phyloP scores from a whole-genome alignment of 2,329 filamentous ascomycete genomes.

The Zymoseptoria crescenta region DNA sequence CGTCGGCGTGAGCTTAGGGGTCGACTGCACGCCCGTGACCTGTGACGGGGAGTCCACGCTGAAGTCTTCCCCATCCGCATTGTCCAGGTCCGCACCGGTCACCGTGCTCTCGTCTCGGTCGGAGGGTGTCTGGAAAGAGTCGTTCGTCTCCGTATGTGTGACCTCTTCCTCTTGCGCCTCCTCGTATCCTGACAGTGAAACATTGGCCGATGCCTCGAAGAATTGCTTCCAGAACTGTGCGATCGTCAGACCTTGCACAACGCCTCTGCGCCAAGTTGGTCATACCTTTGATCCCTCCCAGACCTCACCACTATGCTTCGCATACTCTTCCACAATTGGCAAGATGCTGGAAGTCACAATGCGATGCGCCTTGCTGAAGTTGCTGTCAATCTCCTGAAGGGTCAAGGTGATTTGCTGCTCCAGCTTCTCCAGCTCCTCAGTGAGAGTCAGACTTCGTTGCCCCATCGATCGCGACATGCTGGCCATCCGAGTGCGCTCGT shows the following conservation, averaged over 20 bases:
- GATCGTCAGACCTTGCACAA: conserved; percentile 3
- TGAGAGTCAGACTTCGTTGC: conserved; percentile 63
- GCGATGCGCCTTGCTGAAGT: conserved; percentile 92
- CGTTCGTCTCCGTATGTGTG: conserved; percentile 33
- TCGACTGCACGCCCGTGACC: conserved; percentile 48
- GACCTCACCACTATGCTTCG: conserved; percentile 83
- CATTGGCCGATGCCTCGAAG: conserved; percentile 96
- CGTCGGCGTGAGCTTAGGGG: conserved; percentile 41
- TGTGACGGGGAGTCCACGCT: conserved; percentile 54
- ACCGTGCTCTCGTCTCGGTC: conserved; percentile 22
- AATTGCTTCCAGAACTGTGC: conserved; percentile 97
- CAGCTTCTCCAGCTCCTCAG: conserved; percentile 89
- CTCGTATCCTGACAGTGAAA: conserved; percentile 91
- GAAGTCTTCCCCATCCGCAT: conserved; percentile 39
- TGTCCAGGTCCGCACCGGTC: conserved; percentile 27
- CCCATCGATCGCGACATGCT: conserved; percentile 26
- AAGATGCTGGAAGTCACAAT: conserved; percentile 93
- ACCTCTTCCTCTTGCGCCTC: conserved; percentile 60
- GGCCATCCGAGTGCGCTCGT: not conserved
- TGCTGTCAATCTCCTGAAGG: conserved; percentile 96
- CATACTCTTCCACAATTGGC: conserved; percentile 90
- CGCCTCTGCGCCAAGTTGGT: not conserved
- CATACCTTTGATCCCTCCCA: conserved; percentile 91
- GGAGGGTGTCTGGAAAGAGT: conserved; percentile 25
- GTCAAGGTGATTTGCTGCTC: conserved; percentile 97